Percentiles rank a stretch among this genome's conserved stretches.
phyloP scores from a whole-genome alignment of 345 rosid species.

The Eucalyptus marginata region DNA sequence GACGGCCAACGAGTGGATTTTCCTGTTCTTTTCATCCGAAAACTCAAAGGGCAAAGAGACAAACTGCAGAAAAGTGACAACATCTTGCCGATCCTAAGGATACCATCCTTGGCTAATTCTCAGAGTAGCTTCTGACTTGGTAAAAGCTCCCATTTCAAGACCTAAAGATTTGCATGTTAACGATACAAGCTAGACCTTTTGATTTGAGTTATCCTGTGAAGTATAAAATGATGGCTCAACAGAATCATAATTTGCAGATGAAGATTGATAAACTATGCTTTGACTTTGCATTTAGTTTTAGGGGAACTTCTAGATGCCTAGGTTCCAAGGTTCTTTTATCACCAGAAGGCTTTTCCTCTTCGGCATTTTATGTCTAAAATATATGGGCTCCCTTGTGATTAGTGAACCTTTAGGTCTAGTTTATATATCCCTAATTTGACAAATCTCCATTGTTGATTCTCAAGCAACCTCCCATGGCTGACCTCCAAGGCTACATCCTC shows the following conservation, averaged over 20 bases:
- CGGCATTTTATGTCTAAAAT: background rate
- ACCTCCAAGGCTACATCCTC: constrained; percentile 11
- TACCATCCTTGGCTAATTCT: background rate
- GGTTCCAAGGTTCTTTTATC: background rate
- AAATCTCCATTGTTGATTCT: background rate
- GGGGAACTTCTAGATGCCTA: background rate
- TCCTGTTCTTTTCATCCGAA: background rate
- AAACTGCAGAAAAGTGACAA: background rate
- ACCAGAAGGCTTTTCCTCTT: background rate
- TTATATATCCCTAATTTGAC: background rate
- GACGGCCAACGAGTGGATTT: background rate
- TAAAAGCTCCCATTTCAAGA: background rate
- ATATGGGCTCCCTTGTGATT: background rate
- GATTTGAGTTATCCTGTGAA: background rate
- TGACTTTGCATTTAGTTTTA: background rate
- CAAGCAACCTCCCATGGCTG: constrained; percentile 6
- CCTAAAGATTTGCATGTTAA: background rate
- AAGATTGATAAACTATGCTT: background rate
- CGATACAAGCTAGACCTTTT: background rate
- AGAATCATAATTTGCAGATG: background rate
- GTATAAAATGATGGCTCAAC: background rate
- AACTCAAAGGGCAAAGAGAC: background rate
- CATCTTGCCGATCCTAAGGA: background rate
- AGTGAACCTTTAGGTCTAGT: background rate
- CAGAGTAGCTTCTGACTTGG: background rate